A percentile compares a stretch with the other conserved stretches of the same genome.
Conservation (phyloP, 139 green algal genomes). For the Closterium sp. region DNA sequence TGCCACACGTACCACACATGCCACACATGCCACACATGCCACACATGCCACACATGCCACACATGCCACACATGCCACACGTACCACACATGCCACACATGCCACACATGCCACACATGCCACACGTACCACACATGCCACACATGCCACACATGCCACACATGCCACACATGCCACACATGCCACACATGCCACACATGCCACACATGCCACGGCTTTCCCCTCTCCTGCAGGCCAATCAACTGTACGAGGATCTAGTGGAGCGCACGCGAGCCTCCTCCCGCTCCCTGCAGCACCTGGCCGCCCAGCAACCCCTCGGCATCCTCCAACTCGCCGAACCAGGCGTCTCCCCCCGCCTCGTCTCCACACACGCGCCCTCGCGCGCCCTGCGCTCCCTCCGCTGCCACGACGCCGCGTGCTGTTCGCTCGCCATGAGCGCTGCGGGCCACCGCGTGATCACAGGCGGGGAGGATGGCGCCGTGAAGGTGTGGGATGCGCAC, state of each 20-base stretch:
- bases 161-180: neutral
- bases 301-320: constrained; percentile 27
- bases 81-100: neutral
- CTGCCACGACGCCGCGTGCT: constrained; percentile 38
- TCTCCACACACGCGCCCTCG: neutral
- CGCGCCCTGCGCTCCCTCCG: neutral
- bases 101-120: neutral
- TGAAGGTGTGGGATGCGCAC: constrained; percentile 38
- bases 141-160: neutral
- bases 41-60: neutral
- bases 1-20: neutral
- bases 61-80: neutral
- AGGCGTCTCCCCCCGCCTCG: neutral
- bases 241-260: constrained; percentile 49
- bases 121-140: neutral
- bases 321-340: constrained; percentile 29
- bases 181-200: neutral
- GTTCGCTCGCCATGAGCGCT: constrained; percentile 16
- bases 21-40: neutral
- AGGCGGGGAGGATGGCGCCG: constrained; percentile 15
- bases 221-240: constrained; percentile 24
- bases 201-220: neutral
- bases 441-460: constrained; percentile 13
- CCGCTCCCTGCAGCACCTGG: constrained; percentile 26
- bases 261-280: constrained; percentile 18